phyloP scores from a whole-genome alignment of 768 basidiomycete genomes.

The Suillus decipiens region DNA sequence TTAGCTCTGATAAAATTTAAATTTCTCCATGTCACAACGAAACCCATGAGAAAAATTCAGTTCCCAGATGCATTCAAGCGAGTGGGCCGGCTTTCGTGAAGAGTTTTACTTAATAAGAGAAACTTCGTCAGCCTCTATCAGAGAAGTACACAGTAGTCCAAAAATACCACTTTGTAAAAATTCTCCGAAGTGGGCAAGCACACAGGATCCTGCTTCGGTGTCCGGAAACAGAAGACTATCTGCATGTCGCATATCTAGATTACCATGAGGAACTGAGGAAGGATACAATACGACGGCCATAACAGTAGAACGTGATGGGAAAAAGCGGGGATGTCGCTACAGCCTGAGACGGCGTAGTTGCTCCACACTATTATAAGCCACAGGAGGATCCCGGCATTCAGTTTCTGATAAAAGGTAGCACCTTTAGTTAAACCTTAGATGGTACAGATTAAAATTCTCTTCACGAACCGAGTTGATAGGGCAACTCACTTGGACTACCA shows the following conservation, averaged over 20 bases:
- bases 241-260: not conserved
- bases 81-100: not conserved
- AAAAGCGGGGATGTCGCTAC: not conserved
- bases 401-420: not conserved
- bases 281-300: conserved; percentile 4
- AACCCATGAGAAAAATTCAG: not conserved
- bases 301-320: conserved; percentile 10
- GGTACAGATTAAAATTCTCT: not conserved
- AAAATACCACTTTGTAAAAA: not conserved
- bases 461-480: not conserved
- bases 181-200: not conserved
- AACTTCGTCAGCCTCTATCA: not conserved
- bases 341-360: conserved; percentile 9
- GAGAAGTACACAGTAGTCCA: not conserved
- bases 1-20: not conserved
- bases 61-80: not conserved
- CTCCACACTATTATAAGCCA: not conserved
- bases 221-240: not conserved
- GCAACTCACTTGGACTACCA: conserved; percentile 1
- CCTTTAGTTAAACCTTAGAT: not conserved
- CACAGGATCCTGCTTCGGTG: not conserved
- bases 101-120: not conserved
- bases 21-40: not conserved
- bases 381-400: not conserved
- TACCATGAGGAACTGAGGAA: conserved; percentile 16